phyloP scores from a whole-genome alignment of 768 basidiomycete species.

The Chlorophyllum brunneum region DNA sequence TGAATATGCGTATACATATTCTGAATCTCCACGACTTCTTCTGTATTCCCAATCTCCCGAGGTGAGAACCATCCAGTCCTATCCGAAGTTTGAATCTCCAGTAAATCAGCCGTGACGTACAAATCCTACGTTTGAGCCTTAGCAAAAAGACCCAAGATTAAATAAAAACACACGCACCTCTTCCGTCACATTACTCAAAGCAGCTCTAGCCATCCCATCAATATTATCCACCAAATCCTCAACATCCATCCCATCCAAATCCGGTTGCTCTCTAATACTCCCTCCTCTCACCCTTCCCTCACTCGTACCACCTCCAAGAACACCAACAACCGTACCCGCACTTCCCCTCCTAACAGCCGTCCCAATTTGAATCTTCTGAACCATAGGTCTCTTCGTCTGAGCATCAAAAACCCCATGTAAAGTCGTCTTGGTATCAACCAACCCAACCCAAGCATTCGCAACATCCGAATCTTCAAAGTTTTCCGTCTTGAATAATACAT shows the following conservation, averaged over 20 bases:
- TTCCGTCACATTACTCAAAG: conserved; percentile 72
- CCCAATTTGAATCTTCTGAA: conserved; percentile 10
- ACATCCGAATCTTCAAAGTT: conserved; percentile 42
- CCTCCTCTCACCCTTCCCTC: conserved; percentile 31
- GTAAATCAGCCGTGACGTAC: conserved; percentile 69
- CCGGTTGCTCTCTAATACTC: conserved; percentile 48
- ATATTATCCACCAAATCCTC: conserved; percentile 76
- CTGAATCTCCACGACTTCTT: conserved; percentile 75
- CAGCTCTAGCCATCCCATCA: conserved; percentile 72
- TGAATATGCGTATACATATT: conserved; percentile 71
- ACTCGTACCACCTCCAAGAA: conserved; percentile 18
- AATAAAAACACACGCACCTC: conserved; percentile 45
- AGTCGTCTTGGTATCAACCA: conserved; percentile 39
- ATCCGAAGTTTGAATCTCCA: conserved; percentile 80
- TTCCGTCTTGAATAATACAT: conserved; percentile 39
- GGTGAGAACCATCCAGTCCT: conserved; percentile 73
- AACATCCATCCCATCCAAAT: conserved; percentile 58
- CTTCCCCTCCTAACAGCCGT: conserved; percentile 5
- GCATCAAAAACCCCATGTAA: conserved; percentile 45
- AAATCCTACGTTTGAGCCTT: conserved; percentile 50
- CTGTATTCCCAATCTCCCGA: conserved; percentile 47
- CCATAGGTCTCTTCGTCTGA: conserved; percentile 59
- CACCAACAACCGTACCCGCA: conserved; percentile 5
- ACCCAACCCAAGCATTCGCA: conserved; percentile 39
- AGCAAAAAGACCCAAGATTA: not conserved